phyloP scores from a whole-genome alignment of 129 eudicot species.

The Logfia minima region DNA sequence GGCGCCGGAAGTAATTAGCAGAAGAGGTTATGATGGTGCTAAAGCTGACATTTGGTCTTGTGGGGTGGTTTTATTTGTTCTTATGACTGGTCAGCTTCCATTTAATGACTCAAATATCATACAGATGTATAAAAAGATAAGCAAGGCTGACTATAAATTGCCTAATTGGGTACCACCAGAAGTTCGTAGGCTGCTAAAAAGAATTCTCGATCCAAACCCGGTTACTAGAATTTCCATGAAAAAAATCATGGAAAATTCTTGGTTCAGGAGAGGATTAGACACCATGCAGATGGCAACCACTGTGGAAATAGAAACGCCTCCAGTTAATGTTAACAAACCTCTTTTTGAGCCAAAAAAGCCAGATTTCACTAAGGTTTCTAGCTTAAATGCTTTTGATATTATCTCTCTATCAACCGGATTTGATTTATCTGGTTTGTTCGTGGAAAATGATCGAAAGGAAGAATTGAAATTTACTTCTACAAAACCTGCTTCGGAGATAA shows the following conservation, averaged over 20 bases:
- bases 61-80: slow-evolving; percentile 69
- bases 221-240: slow-evolving; percentile 57
- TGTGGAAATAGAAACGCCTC: slow-evolving; percentile 26
- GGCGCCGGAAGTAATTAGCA: slow-evolving; percentile 69
- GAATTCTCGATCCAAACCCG: slow-evolving; percentile 82
- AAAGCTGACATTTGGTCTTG: slow-evolving; percentile 88
- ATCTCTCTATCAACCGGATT: slow-evolving; percentile 72
- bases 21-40: slow-evolving; percentile 78
- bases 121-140: slow-evolving; percentile 70
- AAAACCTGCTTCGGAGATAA: slow-evolving; percentile 41
- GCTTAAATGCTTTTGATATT: slow-evolving; percentile 72
- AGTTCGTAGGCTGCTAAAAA: slow-evolving; percentile 49
- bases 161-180: slow-evolving; percentile 67
- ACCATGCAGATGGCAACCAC: slow-evolving; percentile 19
- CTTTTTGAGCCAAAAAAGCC: slow-evolving; percentile 34
- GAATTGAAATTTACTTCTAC: slow-evolving; percentile 61
- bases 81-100: slow-evolving; percentile 70
- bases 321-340: slow-evolving; percentile 14
- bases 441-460: slow-evolving; percentile 56
- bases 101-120: slow-evolving; percentile 64
- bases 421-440: slow-evolving; percentile 80
- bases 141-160: slow-evolving; percentile 61
- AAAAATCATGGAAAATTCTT: slow-evolving; percentile 57
- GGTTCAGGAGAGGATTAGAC: slow-evolving; percentile 62
- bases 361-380: slow-evolving; percentile 36